Percentiles rank a stretch among this genome's conserved stretches.
Conservation (phyloP, 2,329 filamentous ascomycete species). For the Aspergillus eucalypticola region DNA sequence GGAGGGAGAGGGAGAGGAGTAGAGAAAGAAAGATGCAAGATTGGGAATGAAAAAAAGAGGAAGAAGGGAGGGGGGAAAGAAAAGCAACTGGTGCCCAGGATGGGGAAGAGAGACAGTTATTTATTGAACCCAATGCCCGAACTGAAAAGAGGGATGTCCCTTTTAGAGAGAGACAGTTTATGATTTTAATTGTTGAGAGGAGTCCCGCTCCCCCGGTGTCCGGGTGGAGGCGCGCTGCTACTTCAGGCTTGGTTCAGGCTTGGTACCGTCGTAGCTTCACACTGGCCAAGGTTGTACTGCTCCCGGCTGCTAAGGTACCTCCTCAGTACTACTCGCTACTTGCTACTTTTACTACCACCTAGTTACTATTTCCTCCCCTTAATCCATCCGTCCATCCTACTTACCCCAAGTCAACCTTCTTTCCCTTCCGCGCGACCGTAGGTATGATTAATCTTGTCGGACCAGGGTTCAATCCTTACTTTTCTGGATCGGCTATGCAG, state of each 20-base stretch:
- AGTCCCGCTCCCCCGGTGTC: slow-evolving; percentile 22
- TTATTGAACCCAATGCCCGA: slow-evolving; percentile 15
- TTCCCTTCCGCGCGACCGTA: slow-evolving; percentile 11
- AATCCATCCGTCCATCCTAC: neutral
- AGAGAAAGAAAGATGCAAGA: slow-evolving; percentile 6
- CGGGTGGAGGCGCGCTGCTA: slow-evolving; percentile 11
- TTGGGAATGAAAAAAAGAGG: slow-evolving; percentile 1
- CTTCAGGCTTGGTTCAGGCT: neutral
- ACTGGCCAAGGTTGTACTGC: neutral
- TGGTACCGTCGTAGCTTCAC: neutral
- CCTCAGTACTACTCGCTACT: neutral
- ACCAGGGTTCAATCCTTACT: neutral
- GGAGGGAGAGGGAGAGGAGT: neutral
- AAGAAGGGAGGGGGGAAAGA: slow-evolving; percentile 3
- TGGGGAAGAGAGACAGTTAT: slow-evolving; percentile 14
- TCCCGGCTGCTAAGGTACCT: neutral
- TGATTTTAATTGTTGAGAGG: slow-evolving; percentile 20
- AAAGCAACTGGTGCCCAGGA: slow-evolving; percentile 3
- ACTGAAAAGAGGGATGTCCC: slow-evolving; percentile 1
- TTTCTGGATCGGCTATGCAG: neutral
- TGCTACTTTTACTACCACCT: neutral
- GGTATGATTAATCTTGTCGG: neutral
- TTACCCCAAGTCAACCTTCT: neutral
- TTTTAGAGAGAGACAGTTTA: neutral
- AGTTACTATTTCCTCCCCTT: no score